Base-by-base conservation (phyloP, 441 rosid genomes). In the Caryocar brasiliense region DNA sequence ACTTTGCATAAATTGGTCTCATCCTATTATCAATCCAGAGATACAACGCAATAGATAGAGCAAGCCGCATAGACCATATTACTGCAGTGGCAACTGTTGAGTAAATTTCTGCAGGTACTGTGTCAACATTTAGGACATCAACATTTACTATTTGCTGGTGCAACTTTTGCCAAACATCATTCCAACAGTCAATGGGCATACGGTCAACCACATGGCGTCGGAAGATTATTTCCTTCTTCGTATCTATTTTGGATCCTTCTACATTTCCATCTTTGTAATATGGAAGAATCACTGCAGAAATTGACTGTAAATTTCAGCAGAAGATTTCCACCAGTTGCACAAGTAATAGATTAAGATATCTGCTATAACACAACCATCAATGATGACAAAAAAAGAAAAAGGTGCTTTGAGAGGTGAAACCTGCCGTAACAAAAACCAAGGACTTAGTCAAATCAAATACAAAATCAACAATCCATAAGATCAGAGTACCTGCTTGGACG, bases 181-280 rank as follows among this genome's bases (percentile, higher is more conserved):
- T 87, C 96, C 98, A 87, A 64, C 86, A 74, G 73, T 91, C 96
- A 65, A 91, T 77, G 8, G 98, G 98, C 96, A 91, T 87, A 33
- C 80, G 78, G 21, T 87, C 89, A 53, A 87, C 90, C 63, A 81
- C 75, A 71, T 91, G 95, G 44, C 98, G 91, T 58, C 83, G 78
- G 40, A 73, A 91, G 47, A 91, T 45, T 36, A 85, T 76, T 57
- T 82, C 94, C 58, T 75, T 78, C 48, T 71, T 60, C 9, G 71
- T 36, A 58, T 74, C 50, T 19, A 67, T 68, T 21, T 63, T 68
- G 51, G 55, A 51, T 37, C 68, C 77, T 42, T 73, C 71, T 6
- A 37, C 22, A 30, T 83, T 65, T 37, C 64, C 85, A 65, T 82
- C 85, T 66, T 78, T 79, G 63, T 85, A 72, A 70, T 91, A 77